phyloP scores from a whole-genome alignment of 2,329 filamentous ascomycete species.

The Stemphylium beticola region DNA sequence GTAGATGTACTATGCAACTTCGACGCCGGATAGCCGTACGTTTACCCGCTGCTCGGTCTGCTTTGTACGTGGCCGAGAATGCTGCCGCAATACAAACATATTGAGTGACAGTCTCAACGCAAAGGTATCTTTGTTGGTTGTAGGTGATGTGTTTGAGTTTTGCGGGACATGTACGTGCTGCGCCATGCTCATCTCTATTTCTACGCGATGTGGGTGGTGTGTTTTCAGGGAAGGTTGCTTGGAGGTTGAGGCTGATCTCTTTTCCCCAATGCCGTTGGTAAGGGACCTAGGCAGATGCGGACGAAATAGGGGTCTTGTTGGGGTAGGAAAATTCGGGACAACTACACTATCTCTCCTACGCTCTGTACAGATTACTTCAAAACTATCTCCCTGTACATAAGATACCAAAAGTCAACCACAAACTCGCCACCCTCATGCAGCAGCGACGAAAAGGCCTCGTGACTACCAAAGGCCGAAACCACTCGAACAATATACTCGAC shows the following conservation, averaged over 20 bases:
- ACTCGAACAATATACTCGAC: constrained; percentile 32
- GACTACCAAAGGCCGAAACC: constrained; percentile 23
- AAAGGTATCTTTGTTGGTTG: constrained; percentile 27
- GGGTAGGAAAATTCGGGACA: constrained; percentile 4
- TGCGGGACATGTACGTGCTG: constrained; percentile 39
- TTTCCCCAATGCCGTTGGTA: background rate
- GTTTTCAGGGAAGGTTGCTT: constrained; percentile 25
- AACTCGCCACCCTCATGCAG: constrained; percentile 38
- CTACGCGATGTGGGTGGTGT: constrained; percentile 34
- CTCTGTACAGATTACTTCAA: background rate
- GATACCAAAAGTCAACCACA: constrained; percentile 25
- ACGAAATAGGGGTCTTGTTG: background rate
- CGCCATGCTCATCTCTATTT: constrained; percentile 37
- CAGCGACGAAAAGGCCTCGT: constrained; percentile 21
- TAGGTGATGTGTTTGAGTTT: constrained; percentile 35
- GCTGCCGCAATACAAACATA: constrained; percentile 22
- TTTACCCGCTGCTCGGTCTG: constrained; percentile 23
- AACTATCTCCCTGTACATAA: background rate
- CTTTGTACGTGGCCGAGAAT: constrained; percentile 35
- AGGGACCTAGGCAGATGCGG: background rate
- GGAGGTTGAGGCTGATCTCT: constrained; percentile 17
- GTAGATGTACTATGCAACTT: too few relatives aligned
- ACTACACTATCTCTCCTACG: background rate
- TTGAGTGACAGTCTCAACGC: constrained; percentile 26
- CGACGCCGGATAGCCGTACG: constrained; percentile 10